A percentile compares a stretch with the other conserved stretches of the same genome.
Evolutionary conservation across 2,329 filamentous ascomycete species (phyloP).

Genomic region (Penicillium fuscoglaucum): DNA sequence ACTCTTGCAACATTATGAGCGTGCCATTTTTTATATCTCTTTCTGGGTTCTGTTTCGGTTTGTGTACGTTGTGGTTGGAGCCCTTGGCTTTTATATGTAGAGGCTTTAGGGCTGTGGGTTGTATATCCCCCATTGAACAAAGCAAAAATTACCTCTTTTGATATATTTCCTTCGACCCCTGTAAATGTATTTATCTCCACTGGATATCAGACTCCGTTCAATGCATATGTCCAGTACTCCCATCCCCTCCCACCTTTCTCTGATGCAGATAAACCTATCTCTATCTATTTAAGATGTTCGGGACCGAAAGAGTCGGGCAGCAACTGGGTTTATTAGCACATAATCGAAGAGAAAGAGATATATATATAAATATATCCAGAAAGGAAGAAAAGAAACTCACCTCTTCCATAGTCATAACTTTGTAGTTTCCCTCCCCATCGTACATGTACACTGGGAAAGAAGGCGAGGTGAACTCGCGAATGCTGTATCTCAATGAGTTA

Average conservation of each 20-base stretch:
- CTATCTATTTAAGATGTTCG: conserved; percentile 48
- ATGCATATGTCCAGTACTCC: neutral
- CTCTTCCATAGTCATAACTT: conserved; percentile 41
- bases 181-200: neutral
- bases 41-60: neutral
- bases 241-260: no score
- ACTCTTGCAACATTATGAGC: conserved; percentile 26
- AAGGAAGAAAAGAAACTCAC: conserved; percentile 26
- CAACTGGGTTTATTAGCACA: conserved; percentile 48
- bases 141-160: neutral
- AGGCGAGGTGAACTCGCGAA: conserved; percentile 72
- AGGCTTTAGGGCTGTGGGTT: neutral
- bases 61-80: neutral
- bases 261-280: neutral
- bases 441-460: conserved; percentile 86
- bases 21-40: conserved; percentile 5
- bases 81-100: neutral
- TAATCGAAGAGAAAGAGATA: neutral
- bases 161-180: neutral
- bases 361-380: neutral
- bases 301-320: conserved; percentile 69
- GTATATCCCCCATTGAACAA: neutral
- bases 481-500: conserved; percentile 41
- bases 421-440: conserved; percentile 70
- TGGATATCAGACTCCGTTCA: neutral